Evolutionary conservation across 1,284 basidiomycete genomes (phyloP).

Genomic region (Melampsora larici-populina): DNA sequence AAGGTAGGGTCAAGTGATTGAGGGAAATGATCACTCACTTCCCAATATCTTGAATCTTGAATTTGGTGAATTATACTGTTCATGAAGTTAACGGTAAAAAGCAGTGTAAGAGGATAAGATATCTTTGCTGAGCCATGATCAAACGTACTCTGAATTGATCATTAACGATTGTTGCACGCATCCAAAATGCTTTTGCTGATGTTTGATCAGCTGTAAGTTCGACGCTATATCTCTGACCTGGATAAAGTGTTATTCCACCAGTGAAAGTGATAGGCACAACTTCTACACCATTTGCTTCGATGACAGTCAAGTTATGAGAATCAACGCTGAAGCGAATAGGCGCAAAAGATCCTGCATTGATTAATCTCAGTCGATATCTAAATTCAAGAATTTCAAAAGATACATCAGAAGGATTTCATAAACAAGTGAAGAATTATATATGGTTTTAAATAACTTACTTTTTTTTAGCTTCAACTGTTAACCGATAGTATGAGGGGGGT

Average conservation of each 20-base stretch:
- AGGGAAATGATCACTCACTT: background rate
- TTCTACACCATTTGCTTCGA: conserved; percentile 50
- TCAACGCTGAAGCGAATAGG: conserved; percentile 49
- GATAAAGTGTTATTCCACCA: conserved; percentile 46
- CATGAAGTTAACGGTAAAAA: background rate
- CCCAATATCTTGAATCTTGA: conserved; percentile 29
- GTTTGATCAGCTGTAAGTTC: conserved; percentile 49
- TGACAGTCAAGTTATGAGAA: conserved; percentile 49
- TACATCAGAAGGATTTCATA: background rate
- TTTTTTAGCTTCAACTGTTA: conserved; percentile 20
- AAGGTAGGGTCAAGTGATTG: too few relatives aligned
- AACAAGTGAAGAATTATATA: background rate
- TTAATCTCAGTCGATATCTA: conserved; percentile 35
- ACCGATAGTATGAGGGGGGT: conserved; percentile 30
- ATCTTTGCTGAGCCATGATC: background rate
- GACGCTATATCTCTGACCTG: conserved; percentile 48
- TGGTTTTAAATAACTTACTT: conserved; percentile 20
- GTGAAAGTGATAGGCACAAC: conserved; percentile 47
- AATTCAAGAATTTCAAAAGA: background rate
- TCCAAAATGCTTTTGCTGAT: conserved; percentile 48
- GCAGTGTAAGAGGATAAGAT: background rate
- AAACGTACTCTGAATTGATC: conserved; percentile 34
- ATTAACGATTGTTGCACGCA: conserved; percentile 46
- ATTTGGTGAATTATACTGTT: conserved; percentile 33
- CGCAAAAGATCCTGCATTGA: conserved; percentile 45